Conservation (phyloP, 2,329 filamentous ascomycete genomes). For the Exophiala bonariae region DNA sequence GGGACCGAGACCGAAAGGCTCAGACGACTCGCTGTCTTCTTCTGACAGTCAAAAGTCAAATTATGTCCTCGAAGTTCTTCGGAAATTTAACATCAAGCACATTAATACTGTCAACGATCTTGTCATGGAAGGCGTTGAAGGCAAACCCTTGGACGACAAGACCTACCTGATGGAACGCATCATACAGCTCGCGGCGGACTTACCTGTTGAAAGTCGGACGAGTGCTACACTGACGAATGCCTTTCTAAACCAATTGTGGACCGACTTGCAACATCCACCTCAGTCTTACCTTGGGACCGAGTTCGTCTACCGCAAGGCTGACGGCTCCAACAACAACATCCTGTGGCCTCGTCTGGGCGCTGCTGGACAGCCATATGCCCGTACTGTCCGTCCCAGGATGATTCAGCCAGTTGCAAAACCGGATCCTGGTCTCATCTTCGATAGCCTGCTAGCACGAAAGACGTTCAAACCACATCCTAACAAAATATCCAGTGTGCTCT, state of each 20-base stretch:
- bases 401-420: slow-evolving; percentile 61
- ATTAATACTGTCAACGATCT: slow-evolving; percentile 41
- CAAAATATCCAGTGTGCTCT: slow-evolving; percentile 72
- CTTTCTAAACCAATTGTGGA: slow-evolving; percentile 56
- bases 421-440: slow-evolving; percentile 67
- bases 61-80: slow-evolving; percentile 43
- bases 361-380: slow-evolving; percentile 67
- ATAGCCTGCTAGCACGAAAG: slow-evolving; percentile 64
- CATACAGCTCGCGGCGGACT: slow-evolving; percentile 45
- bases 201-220: slow-evolving; percentile 37
- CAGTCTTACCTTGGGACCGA: slow-evolving; percentile 43
- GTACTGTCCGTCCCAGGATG: slow-evolving; percentile 60
- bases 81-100: slow-evolving; percentile 47
- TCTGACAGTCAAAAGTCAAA: slow-evolving; percentile 12
- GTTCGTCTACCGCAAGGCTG: slow-evolving; percentile 34
- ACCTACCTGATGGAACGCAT: slow-evolving; percentile 61
- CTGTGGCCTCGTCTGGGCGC: slow-evolving; percentile 63
- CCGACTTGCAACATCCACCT: slow-evolving; percentile 56
- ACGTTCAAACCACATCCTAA: slow-evolving; percentile 67
- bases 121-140: slow-evolving; percentile 45
- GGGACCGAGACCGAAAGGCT: background rate
- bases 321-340: slow-evolving; percentile 55
- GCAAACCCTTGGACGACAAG: slow-evolving; percentile 60
- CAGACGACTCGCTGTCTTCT: slow-evolving; percentile 9
- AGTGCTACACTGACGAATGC: slow-evolving; percentile 47